Percentiles rank a stretch among this genome's conserved stretches.
phyloP scores from a whole-genome alignment of 768 basidiomycete species.

The Artomyces pyxidatus region DNA sequence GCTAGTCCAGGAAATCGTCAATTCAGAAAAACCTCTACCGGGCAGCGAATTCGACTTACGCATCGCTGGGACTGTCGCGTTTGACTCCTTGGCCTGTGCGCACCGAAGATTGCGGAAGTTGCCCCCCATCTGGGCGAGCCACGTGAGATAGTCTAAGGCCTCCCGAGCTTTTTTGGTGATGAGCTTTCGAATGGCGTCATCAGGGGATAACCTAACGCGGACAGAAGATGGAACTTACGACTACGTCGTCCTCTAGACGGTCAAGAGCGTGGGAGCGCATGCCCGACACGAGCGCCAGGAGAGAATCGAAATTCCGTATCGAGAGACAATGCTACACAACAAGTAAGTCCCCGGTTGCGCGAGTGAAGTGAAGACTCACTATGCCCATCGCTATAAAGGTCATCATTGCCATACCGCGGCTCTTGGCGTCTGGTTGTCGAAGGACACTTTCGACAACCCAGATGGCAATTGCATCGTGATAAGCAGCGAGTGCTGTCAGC shows the following conservation, averaged over 20 bases:
- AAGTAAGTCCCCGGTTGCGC: background rate
- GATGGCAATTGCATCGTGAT: background rate
- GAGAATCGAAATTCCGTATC: background rate
- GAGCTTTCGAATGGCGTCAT: background rate
- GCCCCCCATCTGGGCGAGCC: background rate
- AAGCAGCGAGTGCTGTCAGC: background rate
- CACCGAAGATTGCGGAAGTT: background rate
- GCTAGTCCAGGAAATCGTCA: background rate
- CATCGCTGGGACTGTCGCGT: background rate
- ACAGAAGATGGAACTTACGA: background rate
- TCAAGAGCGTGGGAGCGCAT: background rate
- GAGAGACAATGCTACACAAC: background rate
- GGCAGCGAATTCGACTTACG: background rate
- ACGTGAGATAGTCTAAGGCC: background rate
- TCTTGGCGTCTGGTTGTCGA: background rate
- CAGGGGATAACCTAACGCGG: no score
- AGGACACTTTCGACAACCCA: slow-evolving; percentile 11
- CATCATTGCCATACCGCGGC: background rate
- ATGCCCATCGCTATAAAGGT: background rate
- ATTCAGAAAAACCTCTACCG: background rate
- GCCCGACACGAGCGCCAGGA: background rate
- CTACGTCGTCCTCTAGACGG: background rate
- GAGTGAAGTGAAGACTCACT: background rate
- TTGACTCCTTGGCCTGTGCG: background rate
- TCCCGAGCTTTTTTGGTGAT: background rate